These are phyloP conservation scores for Lentinula novae-zelandiae DNA, from an alignment of 1,284 basidiomycete species.

Conservation along the genomic window DNA sequence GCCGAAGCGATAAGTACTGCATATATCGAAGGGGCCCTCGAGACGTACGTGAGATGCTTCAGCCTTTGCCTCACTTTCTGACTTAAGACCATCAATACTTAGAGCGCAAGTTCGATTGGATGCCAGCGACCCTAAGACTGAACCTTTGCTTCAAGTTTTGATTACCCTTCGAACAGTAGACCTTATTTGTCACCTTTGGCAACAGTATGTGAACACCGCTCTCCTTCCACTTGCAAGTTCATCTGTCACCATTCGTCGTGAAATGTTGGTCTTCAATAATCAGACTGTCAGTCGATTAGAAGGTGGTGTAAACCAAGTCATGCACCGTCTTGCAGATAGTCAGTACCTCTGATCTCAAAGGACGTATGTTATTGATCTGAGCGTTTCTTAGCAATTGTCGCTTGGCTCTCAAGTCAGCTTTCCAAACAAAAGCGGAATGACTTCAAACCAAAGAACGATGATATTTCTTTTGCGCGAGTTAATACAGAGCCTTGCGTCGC, in stretches of 20 bases:
- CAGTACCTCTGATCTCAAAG: conserved; percentile 23
- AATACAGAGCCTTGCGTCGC: conserved; percentile 95
- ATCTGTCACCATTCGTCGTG: conserved; percentile 85
- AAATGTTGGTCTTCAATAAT: conserved; percentile 93
- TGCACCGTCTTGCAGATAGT: conserved; percentile 87
- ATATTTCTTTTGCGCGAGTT: conserved; percentile 88
- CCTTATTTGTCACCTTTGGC: conserved; percentile 93
- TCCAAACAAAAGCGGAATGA: conserved; percentile 95
- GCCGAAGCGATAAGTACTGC: conserved; percentile 84
- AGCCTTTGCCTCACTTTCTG: neutral
- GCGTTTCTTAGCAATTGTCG: conserved; percentile 51
- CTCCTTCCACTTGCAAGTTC: conserved; percentile 85
- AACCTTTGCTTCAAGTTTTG: conserved; percentile 78
- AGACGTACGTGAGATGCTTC: conserved; percentile 61
- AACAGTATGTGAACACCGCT: conserved; percentile 92
- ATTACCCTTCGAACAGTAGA: conserved; percentile 75
- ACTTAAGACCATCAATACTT: neutral
- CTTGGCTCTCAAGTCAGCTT: conserved; percentile 72
- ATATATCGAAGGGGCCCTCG: conserved; percentile 89
- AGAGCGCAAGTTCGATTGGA: conserved; percentile 77
- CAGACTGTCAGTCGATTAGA: conserved; percentile 88
- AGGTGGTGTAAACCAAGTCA: conserved; percentile 77
- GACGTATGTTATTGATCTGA: conserved; percentile 2
- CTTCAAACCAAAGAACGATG: conserved; percentile 96
- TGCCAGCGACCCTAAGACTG: conserved; percentile 67